Conservation (phyloP, 768 basidiomycete species). For the Suillus hirtellus region DNA sequence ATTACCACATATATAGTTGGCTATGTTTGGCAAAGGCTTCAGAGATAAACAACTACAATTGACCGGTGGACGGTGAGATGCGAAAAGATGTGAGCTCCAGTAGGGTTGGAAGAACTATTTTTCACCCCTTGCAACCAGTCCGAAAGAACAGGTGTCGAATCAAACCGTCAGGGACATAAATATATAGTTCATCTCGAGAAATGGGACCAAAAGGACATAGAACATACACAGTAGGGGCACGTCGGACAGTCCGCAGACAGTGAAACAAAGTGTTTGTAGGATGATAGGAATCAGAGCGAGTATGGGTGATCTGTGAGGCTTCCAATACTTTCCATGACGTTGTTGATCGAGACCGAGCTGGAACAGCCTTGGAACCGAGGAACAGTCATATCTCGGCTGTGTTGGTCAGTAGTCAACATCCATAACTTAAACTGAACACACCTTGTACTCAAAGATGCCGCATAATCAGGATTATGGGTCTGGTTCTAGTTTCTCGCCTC, state of each 20-base stretch:
- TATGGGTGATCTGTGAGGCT: constrained; percentile 5
- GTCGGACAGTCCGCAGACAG: constrained; percentile 29
- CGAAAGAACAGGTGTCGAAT: no score
- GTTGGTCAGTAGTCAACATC: constrained; percentile 4
- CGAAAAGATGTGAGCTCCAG: neutral
- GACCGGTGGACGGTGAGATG: neutral
- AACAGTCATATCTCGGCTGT: constrained; percentile 5
- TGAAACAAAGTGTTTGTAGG: constrained; percentile 8
- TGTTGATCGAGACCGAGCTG: constrained; percentile 6
- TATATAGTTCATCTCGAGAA: neutral
- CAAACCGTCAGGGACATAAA: no score
- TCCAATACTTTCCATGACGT: constrained; percentile 5
- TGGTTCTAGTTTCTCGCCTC: constrained; percentile 81
- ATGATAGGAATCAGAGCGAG: constrained; percentile 6
- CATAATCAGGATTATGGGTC: constrained; percentile 24
- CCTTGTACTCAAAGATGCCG: constrained; percentile 6
- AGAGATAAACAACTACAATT: constrained; percentile 17
- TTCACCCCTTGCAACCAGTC: no score
- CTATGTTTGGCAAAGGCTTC: constrained; percentile 5
- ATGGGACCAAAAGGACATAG: constrained; percentile 3
- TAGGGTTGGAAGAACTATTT: neutral
- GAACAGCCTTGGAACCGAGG: constrained; percentile 8
- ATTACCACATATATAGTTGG: no score
- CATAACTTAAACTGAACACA: neutral
- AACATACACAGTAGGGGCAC: constrained; percentile 19